Conservation (phyloP, 1,284 basidiomycete species). For the Pseudozyma thailandica region DNA sequence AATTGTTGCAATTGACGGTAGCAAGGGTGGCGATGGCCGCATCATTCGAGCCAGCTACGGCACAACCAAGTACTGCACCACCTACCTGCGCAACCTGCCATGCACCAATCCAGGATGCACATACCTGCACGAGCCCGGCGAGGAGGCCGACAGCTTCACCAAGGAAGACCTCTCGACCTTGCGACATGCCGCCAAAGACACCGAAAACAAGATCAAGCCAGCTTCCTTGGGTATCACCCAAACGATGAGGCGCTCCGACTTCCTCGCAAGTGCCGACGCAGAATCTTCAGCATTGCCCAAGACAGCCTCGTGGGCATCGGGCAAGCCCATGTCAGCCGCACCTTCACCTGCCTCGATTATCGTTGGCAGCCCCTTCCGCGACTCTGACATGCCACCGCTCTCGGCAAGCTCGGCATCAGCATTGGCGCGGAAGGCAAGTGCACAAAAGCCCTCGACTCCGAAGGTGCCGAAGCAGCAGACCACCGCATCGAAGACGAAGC, state of each 20-base stretch:
- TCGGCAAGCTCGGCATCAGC: conserved; percentile 49
- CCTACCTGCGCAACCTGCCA: conserved; percentile 85
- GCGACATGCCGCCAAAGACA: conserved; percentile 66
- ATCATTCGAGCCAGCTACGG: conserved; percentile 88
- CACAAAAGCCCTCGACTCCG: conserved; percentile 42
- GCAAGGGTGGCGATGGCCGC: conserved; percentile 70
- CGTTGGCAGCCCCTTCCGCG: conserved; percentile 52
- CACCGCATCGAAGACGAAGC: conserved; percentile 26
- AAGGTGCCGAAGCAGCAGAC: conserved; percentile 38
- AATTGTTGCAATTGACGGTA: conserved; percentile 91
- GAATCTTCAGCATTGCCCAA: conserved; percentile 64
- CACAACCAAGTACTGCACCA: conserved; percentile 97
- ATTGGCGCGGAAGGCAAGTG: conserved; percentile 44
- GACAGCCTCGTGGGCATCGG: conserved; percentile 66
- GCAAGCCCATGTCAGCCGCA: conserved; percentile 45
- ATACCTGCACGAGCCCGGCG: conserved; percentile 96
- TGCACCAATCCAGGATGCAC: conserved; percentile 91
- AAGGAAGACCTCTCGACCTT: conserved; percentile 67
- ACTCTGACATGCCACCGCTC: conserved; percentile 59
- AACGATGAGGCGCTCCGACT: conserved; percentile 43
- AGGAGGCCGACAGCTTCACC: conserved; percentile 88
- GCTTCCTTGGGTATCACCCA: conserved; percentile 50
- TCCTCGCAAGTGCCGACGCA: conserved; percentile 25
- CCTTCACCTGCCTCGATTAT: conserved; percentile 31
- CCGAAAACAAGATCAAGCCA: conserved; percentile 65